Percentiles rank a stretch among this genome's conserved stretches.
Evolutionary conservation across 2,329 filamentous ascomycete species (phyloP).

Genomic region (Fusarium sp.): DNA sequence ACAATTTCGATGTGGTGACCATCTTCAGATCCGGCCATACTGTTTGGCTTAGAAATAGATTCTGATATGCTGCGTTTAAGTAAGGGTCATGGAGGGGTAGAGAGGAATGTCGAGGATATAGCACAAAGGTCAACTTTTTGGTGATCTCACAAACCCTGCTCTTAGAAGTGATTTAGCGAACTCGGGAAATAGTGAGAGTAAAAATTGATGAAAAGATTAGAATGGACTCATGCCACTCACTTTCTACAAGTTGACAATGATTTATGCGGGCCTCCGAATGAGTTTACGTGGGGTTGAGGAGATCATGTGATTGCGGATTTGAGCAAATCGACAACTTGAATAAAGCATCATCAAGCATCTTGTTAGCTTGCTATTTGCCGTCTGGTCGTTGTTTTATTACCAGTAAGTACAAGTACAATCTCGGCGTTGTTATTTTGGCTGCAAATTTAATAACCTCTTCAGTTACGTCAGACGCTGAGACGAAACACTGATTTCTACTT

Average conservation of each 20-base stretch:
- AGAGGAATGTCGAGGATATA: not conserved
- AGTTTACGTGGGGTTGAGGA: slow-evolving; percentile 26
- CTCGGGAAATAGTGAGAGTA: not conserved
- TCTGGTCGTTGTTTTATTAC: not conserved
- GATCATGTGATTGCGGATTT: slow-evolving; percentile 35
- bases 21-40: slow-evolving; percentile 38
- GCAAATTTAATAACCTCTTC: not conserved
- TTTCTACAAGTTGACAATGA: slow-evolving; percentile 9
- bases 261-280: slow-evolving; percentile 27
- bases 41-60: slow-evolving; percentile 9
- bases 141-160: not conserved
- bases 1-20: slow-evolving; percentile 27
- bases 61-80: slow-evolving; percentile 16
- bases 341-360: not conserved
- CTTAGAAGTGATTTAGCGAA: not conserved
- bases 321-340: not conserved
- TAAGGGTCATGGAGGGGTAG: slow-evolving; percentile 27
- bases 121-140: not conserved
- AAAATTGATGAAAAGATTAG: not conserved
- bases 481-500: not conserved
- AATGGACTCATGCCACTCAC: slow-evolving; percentile 12
- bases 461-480: slow-evolving; percentile 3
- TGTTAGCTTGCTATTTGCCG: not conserved
- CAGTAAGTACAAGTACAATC: not conserved
- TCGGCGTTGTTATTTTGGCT: not conserved